A percentile compares a stretch with the other conserved stretches of the same genome.
These are phyloP conservation scores for Nakaseomyces delphensis DNA, from an alignment of 1,139 yeast species.

Conservation along the genomic window DNA sequence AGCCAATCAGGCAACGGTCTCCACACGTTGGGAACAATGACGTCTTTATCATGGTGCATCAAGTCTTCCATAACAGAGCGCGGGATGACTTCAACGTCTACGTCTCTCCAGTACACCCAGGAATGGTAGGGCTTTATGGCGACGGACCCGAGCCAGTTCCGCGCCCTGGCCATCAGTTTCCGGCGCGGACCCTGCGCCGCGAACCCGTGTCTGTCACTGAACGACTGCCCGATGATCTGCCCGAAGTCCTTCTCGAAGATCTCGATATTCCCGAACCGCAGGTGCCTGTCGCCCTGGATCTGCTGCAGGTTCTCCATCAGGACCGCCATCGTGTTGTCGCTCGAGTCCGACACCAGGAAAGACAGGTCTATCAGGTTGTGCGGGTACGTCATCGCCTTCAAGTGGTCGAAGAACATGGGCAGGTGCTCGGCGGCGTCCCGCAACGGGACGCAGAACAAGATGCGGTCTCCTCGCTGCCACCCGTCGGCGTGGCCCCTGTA, in stretches of 20 bases:
- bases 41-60: conserved; percentile 68
- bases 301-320: conserved; percentile 42
- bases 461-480: conserved; percentile 50
- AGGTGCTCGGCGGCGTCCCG: conserved; percentile 63
- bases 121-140: conserved; percentile 80
- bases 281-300: conserved; percentile 36
- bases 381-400: conserved; percentile 54
- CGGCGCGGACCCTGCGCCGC: conserved; percentile 74
- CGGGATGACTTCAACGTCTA: conserved; percentile 77
- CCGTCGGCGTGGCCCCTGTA: conserved; percentile 47
- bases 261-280: conserved; percentile 45
- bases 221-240: conserved; percentile 57
- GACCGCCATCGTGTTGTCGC: conserved; percentile 46
- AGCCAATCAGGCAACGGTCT: conserved; percentile 71
- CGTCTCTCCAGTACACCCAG: conserved; percentile 95
- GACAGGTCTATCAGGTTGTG: conserved; percentile 59
- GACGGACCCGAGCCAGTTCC: conserved; percentile 75
- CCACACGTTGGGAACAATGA: conserved; percentile 88
- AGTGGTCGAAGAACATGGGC: conserved; percentile 56
- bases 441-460: conserved; percentile 57
- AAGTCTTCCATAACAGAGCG: conserved; percentile 69
- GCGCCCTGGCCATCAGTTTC: conserved; percentile 81
- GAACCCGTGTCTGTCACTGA: conserved; percentile 60
- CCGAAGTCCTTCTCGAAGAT: conserved; percentile 64
- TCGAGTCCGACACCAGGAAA: conserved; percentile 55